A percentile compares a stretch with the other conserved stretches of the same genome.
Evolutionary conservation across 169 alveolate genomes (phyloP).

Genomic region (Cryptosporidium meleagridis): DNA sequence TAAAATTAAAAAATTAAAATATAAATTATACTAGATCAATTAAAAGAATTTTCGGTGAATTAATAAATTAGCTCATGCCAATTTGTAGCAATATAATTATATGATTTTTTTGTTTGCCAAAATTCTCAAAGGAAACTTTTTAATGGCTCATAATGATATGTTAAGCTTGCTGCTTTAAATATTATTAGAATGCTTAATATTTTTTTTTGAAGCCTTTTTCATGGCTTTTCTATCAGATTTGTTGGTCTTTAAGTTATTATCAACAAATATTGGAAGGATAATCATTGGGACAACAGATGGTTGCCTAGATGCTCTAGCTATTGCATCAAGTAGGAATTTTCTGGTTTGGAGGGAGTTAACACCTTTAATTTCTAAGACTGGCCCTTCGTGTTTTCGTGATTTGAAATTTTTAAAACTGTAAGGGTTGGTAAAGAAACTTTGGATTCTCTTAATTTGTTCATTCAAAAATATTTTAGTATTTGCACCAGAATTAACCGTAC

Average conservation of each 20-base stretch:
- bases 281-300: constrained; percentile 62
- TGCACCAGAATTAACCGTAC: neutral
- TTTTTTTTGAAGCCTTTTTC: constrained; percentile 23
- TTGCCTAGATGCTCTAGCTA: constrained; percentile 60
- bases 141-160: neutral
- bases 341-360: constrained; percentile 37
- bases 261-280: constrained; percentile 62
- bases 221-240: constrained; percentile 44
- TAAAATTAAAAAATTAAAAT: neutral
- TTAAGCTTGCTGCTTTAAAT: neutral
- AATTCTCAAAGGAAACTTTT: neutral
- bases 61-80: neutral
- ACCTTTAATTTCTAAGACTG: constrained; percentile 55
- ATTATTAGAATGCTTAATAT: constrained; percentile 37
- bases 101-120: neutral
- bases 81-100: neutral
- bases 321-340: constrained; percentile 49
- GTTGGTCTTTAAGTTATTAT: constrained; percentile 11
- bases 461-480: neutral
- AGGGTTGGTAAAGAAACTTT: constrained; percentile 56
- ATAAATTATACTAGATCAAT: neutral
- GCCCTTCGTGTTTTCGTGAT: constrained; percentile 45
- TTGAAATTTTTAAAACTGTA: constrained; percentile 62
- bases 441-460: constrained; percentile 44
- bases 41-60: neutral